phyloP scores from a whole-genome alignment of 179 eudicot genomes.

The Spergularia azorica region DNA sequence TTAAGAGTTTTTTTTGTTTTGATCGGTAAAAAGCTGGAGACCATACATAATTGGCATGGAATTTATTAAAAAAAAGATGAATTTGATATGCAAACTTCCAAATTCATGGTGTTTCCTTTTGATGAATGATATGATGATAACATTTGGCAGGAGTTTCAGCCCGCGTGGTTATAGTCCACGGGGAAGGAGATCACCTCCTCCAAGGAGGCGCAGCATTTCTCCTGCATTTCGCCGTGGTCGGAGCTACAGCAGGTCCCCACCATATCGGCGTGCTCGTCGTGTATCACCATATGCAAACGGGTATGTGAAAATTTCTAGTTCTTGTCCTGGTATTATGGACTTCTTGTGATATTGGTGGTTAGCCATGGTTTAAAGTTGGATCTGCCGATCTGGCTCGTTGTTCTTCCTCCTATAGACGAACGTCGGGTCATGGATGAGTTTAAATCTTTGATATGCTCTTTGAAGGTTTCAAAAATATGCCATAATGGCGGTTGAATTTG shows the following conservation, averaged over 20 bases:
- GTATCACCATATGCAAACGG: slow-evolving; percentile 72
- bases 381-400: background rate
- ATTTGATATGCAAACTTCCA: background rate
- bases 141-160: slow-evolving; percentile 55
- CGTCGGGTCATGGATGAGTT: too few species aligned
- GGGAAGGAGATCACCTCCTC: slow-evolving; percentile 57
- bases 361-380: background rate
- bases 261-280: slow-evolving; percentile 58
- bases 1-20: too few species aligned
- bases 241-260: slow-evolving; percentile 73
- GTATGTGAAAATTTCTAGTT: slow-evolving; percentile 31
- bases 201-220: slow-evolving; percentile 54
- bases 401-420: too few species aligned
- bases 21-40: too few species aligned
- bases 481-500: too few species aligned
- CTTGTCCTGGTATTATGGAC: background rate
- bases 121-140: background rate
- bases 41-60: background rate
- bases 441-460: too few species aligned
- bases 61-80: background rate
- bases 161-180: slow-evolving; percentile 70
- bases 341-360: background rate
- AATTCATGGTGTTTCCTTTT: background rate
- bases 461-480: too few species aligned
- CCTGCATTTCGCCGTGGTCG: slow-evolving; percentile 61